Evolutionary conservation across 768 basidiomycete species (phyloP), one percentile per base, ranked within the genome.

Genomic region (Tylopilus sp.): DNA sequence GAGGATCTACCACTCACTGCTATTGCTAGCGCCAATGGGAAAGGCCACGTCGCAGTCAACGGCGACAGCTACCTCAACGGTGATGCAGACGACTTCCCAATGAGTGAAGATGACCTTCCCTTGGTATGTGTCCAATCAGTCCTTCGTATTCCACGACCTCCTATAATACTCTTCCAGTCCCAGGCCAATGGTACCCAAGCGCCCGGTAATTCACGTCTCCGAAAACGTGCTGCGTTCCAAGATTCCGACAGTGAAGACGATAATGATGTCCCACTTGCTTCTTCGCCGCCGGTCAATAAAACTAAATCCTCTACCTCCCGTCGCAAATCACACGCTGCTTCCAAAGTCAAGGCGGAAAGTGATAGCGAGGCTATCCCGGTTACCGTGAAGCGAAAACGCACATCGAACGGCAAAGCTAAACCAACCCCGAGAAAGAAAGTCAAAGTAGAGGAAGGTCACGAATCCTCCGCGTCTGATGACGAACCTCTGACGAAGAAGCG

Each of bases 101-200:
- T 84, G 78, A 86, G 84, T 56, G 86, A 87, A 52, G 85, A 82
- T 46, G 85, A 88, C 59, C 68, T 82, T 68, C 87, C 87, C 40
- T 73, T 88, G 66, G 89, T 91, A 67, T 58, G 80, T 74, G 55
- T 51, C 23, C 51, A 17, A 40, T 44, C 35, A 21, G 23, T 40
- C 13, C 20, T 33, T 39, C 20, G 7, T 50, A 44, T 52, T 28
- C 20, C n/a, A 31, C 48, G 44, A 41, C 30, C 57, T 53, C 61
- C 57, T 59, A 48, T 59, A 64, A 63, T 57, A 68, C 57, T 73
- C 48, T 28, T 40, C 36, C 47, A 76, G 82, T 85, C 81, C 10
- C 83, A 88, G 72, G 68, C 76, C 35, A 74, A 74, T 48, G 77
- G 72, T 55, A 71, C 75, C 25, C 78, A 79, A 66, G 57, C 67